Base-by-base conservation (phyloP, 768 basidiomycete genomes). In the Russula lepida region DNA sequence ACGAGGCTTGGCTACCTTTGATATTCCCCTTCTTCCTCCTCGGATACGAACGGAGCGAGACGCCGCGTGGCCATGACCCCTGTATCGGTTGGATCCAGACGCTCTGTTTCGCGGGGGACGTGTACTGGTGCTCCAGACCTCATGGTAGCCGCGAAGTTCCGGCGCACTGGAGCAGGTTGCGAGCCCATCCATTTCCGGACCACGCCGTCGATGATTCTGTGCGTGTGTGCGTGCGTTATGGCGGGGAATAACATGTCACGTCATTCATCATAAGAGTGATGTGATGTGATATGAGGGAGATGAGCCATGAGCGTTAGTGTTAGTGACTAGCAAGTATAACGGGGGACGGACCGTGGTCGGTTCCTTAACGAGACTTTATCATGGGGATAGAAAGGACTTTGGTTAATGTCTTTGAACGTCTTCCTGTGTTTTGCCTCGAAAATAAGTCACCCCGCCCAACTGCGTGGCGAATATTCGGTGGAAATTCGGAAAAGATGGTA, bases 171-270 rank as follows among this genome's bases (percentile, higher is more conserved):
- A 2, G 76, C 67, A 1, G 79, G 75, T 47, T 79, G 78, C 1
- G 85, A 77, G 11, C 83, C 78, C 56, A 92, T 90, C 88, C 88
- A 91, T 19, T 84, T 80, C 30, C 86, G 79, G 11, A 92, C 85
- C 9, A 92, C 85, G 28, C 89, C 89, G 63, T 86, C 85, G 61
- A 92, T 88, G 56, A 90, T 76, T 58, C 88, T 91, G 62, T 4
- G 23, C 3, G 7, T 2, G 17, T 37, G 33, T 1, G 21, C 6
- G 28, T 6, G 30, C 8, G n/a, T n/a, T n/a, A n/a, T 11, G 15
- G 13, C 25, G 15, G 1, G 7, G 37, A n/a, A n/a, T n/a, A n/a
- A 4, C 17, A n/a, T 4, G 52, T 23, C 37, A 54, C 43, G 43
- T 44, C 21, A 44, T 44, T 37, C 15, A 37, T 37, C 1, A 21